Percentiles rank a stretch among this genome's conserved stretches.
Evolutionary conservation across 2,329 filamentous ascomycete genomes (phyloP).

Genomic region (Nemania abortiva): DNA sequence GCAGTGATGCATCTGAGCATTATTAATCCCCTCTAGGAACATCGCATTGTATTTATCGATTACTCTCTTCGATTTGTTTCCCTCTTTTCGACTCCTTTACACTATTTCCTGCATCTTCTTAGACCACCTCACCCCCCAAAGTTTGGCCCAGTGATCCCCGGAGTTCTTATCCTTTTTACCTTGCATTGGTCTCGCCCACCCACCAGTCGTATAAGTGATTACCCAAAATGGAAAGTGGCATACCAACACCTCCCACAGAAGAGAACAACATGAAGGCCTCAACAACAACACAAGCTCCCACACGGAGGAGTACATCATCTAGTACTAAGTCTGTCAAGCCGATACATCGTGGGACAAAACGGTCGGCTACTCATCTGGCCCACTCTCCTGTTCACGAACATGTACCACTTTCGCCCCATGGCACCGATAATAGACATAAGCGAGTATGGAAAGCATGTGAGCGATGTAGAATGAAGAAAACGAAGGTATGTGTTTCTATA

Average conservation of each 20-base stretch:
- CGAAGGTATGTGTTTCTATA: slow-evolving; percentile 64
- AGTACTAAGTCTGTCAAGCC: slow-evolving; percentile 63
- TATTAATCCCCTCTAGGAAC: slow-evolving; percentile 51
- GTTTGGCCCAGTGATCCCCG: slow-evolving; percentile 13
- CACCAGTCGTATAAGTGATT: slow-evolving; percentile 41
- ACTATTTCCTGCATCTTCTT: slow-evolving; percentile 22
- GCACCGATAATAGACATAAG: slow-evolving; percentile 69
- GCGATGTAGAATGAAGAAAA: slow-evolving; percentile 77
- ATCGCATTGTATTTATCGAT: slow-evolving; percentile 44
- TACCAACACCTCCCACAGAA: slow-evolving; percentile 66
- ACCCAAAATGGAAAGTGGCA: slow-evolving; percentile 62
- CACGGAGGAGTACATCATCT: slow-evolving; percentile 50
- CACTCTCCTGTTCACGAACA: slow-evolving; percentile 55
- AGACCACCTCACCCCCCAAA: slow-evolving; percentile 24
- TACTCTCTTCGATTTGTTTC: slow-evolving; percentile 40
- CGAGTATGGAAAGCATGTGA: slow-evolving; percentile 76
- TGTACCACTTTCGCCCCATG: slow-evolving; percentile 54
- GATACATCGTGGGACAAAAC: slow-evolving; percentile 64
- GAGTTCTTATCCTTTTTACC: slow-evolving; percentile 10
- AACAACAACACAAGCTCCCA: slow-evolving; percentile 37
- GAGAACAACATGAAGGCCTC: slow-evolving; percentile 48
- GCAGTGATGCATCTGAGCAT: slow-evolving; percentile 47
- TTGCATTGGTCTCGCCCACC: slow-evolving; percentile 20
- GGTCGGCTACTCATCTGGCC: slow-evolving; percentile 58
- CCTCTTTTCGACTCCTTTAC: slow-evolving; percentile 12